phyloP scores from a whole-genome alignment of 768 basidiomycete genomes.

The Butyriboletus loyo region DNA sequence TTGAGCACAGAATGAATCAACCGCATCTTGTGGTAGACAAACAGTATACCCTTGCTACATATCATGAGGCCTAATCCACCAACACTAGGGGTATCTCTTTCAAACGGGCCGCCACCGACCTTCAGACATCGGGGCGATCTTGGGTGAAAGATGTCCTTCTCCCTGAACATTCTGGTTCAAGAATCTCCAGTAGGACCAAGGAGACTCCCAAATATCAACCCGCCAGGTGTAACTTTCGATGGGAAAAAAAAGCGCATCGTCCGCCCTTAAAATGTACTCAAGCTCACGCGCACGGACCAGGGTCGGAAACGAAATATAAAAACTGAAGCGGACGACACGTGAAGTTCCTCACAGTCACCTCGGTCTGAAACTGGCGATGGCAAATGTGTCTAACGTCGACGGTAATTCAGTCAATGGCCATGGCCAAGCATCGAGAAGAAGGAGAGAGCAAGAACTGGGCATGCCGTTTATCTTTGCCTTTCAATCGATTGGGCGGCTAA shows the following conservation, averaged over 20 bases:
- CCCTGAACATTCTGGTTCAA: constrained; percentile 59
- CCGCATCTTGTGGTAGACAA: neutral
- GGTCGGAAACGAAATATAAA: constrained; percentile 15
- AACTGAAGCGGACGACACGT: constrained; percentile 19
- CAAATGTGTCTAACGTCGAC: constrained; percentile 21
- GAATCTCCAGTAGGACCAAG: constrained; percentile 38
- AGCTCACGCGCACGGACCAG: constrained; percentile 55
- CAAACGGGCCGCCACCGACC: constrained; percentile 66
- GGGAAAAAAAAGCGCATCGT: neutral
- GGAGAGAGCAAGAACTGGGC: constrained; percentile 56
- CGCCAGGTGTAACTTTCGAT: constrained; percentile 73
- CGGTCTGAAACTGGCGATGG: constrained; percentile 37
- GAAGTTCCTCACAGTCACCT: constrained; percentile 39
- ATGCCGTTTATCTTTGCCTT: constrained; percentile 53
- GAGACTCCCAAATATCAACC: constrained; percentile 71
- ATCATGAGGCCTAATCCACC: neutral
- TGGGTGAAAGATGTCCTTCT: constrained; percentile 60
- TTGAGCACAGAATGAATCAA: neutral
- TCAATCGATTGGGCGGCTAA: constrained; percentile 59
- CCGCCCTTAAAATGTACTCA: constrained; percentile 3
- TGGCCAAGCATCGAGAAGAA: constrained; percentile 47
- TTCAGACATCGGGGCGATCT: constrained; percentile 53
- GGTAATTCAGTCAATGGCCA: constrained; percentile 14
- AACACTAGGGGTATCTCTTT: constrained; percentile 41
- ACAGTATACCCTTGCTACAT: neutral